Evolutionary conservation across 1,284 basidiomycete species (phyloP), one percentile per base, ranked within the genome.

Genomic region (Cutaneotrichosporon sp.): DNA sequence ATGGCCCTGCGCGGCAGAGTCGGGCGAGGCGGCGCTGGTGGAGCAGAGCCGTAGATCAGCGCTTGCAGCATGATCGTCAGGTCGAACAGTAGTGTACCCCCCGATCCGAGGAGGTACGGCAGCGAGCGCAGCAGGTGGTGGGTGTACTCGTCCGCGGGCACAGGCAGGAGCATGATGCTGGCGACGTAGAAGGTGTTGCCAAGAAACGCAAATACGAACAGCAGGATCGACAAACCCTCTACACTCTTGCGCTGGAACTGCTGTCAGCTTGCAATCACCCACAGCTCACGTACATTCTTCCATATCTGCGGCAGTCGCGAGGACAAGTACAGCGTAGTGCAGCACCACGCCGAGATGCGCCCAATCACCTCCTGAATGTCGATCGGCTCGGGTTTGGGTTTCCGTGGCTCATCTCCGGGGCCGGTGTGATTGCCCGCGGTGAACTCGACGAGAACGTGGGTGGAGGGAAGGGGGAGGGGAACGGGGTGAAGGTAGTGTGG

Each of bases 261-360:
- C 22, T 18, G 20, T 49, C 12, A 47, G 51, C 42, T 37, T 30
- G 8, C 8, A 2, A 21, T 10, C 45, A 22, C 8, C 10, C 20
- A 30, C 1, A 45, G 42, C 89, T 74, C 26, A 30, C 26, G 26
- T 69, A 93, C 90, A 66, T 96, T 96, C 75, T 92, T 93, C 91
- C 91, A 96, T 60, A 97, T 94, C 73, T 96, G 92, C 23, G 92
- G 92, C 64, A 96, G 76, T 47, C 92, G 83, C 3, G 87, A 90
- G 5, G 91, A 94, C 22, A 97, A 77, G 73, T 97, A 97, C 18
- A 94, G 77, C 1, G 84, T 88, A 1, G 91, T 90, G 69, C 92
- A 96, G 23, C 85, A 69, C 92, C 92, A 97, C 8, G 93, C 90
- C 51, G 87, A 90, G 54, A 90, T 82, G 2, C 92, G 84, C 1